Base-by-base conservation (phyloP, 2,329 filamentous ascomycete genomes). In the Metarhizium anisopliae region DNA sequence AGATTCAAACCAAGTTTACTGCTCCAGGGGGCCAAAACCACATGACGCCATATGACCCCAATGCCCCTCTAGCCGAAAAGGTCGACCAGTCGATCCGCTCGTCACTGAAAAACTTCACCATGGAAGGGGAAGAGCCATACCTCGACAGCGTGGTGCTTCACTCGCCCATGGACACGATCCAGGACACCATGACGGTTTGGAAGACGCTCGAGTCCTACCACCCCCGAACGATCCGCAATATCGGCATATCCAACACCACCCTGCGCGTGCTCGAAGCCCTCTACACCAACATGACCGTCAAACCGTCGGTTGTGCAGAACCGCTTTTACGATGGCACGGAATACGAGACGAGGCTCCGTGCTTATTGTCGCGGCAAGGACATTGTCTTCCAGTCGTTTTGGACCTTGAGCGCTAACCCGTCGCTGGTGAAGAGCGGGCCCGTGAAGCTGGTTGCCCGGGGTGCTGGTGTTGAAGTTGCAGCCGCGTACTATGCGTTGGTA, bases 1-100 rank as follows among this genome's bases (percentile, higher is more conserved):
- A 87, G 82, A 76, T 92, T 49, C 89, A 95, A 78, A 92, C 89
- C n/a, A 94, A 93, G 68, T 94, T 86, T 72, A 90, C 87, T 1
- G 78, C 85, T 0, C 68, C 82, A 4, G 69, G 70, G 16, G 84
- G 82, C 29, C 87, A 92, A 67, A 81, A 85, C 63, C 73, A 72
- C 2, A 69, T 70, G 45, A 76, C 82, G 51, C 86, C 87, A 0
- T 90, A 90, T 68, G 75, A 85, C 62, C 68, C 80, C 1, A 66
- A 73, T 2, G 75, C 78, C 11, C 75, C 83, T 1, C 69, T 91
- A 30, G 74, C 74, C 14, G 77, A 85, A 18, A 86, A 92, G 68
- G 80, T 92, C 18, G 77, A 79, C 60, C 73, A 81, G 43, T 91
- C 87, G 0, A 74, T 94, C 43, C 74, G 77, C 47, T 84, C 81